Evolutionary conservation across 306 rosid species (phyloP).

Genomic region (Urtica urens): DNA sequence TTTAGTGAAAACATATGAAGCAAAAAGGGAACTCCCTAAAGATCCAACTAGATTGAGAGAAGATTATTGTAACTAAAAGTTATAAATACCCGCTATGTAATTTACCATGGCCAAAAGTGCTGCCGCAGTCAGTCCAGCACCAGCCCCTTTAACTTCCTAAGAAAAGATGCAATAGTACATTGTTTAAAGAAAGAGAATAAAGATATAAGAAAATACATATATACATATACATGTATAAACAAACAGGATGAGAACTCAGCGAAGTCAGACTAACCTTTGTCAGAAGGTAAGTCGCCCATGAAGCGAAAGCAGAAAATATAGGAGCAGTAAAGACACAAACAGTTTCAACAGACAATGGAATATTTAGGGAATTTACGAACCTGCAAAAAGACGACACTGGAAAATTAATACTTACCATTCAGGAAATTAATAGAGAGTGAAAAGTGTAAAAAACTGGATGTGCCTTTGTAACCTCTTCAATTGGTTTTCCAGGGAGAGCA

Average conservation of each 20-base stretch:
- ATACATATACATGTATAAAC: no score
- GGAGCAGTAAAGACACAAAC: slow-evolving; percentile 98
- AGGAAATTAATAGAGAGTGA: neutral
- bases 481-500: no score
- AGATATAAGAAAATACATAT: no score
- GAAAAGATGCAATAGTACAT: slow-evolving; percentile 14
- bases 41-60: neutral
- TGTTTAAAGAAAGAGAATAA: slow-evolving; percentile 3
- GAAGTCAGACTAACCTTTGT: slow-evolving; percentile 53
- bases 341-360: slow-evolving; percentile 95
- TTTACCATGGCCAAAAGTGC: slow-evolving; percentile 87
- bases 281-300: slow-evolving; percentile 89
- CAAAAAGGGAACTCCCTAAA: neutral
- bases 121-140: slow-evolving; percentile 96
- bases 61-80: slow-evolving; percentile 7
- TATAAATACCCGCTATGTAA: slow-evolving; percentile 19
- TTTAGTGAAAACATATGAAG: neutral
- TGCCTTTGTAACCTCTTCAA: no score
- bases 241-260: no score
- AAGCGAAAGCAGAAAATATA: slow-evolving; percentile 90
- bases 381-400: slow-evolving; percentile 30
- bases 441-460: no score
- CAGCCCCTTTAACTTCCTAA: slow-evolving; percentile 89
- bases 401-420: slow-evolving; percentile 10
- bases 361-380: slow-evolving; percentile 73